Evolutionary conservation across 805 yeast species (phyloP).

Genomic region (Myxozyma kluyveri): DNA sequence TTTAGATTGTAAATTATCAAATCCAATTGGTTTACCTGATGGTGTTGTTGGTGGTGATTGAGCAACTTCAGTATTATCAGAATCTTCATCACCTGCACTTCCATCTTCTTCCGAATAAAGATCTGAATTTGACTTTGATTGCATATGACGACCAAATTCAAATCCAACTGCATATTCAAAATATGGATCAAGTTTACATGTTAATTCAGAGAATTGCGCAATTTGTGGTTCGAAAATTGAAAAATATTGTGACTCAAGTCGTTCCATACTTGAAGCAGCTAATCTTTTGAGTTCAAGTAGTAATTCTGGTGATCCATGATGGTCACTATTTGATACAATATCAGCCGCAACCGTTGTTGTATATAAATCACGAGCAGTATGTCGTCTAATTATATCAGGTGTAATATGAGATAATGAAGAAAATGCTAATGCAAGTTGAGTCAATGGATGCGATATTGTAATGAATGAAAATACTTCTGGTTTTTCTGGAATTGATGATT

Average conservation of each 20-base stretch:
- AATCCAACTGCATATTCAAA: constrained; percentile 22
- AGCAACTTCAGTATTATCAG: not conserved
- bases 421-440: constrained; percentile 12
- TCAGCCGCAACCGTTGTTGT: constrained; percentile 9
- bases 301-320: constrained; percentile 16
- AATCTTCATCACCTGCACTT: not conserved
- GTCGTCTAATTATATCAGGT: constrained; percentile 20
- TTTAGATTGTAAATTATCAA: not conserved
- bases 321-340: constrained; percentile 5
- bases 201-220: not conserved
- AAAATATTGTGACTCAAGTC: constrained; percentile 7
- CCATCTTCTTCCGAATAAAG: not conserved
- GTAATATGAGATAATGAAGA: constrained; percentile 8
- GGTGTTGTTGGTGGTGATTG: not conserved
- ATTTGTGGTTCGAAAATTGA: constrained; percentile 21
- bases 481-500: constrained; percentile 5
- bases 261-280: constrained; percentile 13
- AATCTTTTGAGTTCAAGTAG: constrained; percentile 14
- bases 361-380: constrained; percentile 14
- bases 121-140: not conserved
- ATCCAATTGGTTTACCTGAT: not conserved
- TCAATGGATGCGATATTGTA: constrained; percentile 26
- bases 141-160: constrained; percentile 1
- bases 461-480: constrained; percentile 6
- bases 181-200: constrained; percentile 14